These are phyloP conservation scores for Circinella minor DNA, from an alignment of 371 early-diverging fungal genomes.

Conservation along the genomic window DNA sequence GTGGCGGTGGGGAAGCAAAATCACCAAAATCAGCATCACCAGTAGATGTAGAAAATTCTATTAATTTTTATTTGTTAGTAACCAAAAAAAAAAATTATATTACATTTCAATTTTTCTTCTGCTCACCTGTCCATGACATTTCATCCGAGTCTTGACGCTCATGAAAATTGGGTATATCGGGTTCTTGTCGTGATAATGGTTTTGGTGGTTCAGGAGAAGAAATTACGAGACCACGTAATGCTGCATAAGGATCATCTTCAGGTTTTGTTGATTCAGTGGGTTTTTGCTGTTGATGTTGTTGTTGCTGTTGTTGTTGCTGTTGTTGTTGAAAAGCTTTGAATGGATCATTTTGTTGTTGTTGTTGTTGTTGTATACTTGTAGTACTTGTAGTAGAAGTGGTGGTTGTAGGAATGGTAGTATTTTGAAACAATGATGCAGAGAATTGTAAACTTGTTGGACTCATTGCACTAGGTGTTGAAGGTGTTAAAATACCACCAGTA, in stretches of 20 bases:
- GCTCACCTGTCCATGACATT: constrained; percentile 18
- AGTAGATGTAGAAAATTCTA: constrained; percentile 18
- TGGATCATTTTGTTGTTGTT: background rate
- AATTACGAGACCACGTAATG: constrained; percentile 20
- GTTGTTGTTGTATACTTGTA: background rate
- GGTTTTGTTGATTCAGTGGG: background rate
- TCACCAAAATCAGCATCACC: constrained; percentile 10
- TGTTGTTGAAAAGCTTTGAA: background rate
- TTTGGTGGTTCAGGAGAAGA: constrained; percentile 7
- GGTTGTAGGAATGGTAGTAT: background rate
- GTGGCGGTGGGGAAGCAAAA: constrained; percentile 6
- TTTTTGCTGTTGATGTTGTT: background rate
- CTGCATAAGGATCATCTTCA: constrained; percentile 29
- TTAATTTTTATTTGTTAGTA: background rate
- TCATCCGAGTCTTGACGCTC: constrained; percentile 20
- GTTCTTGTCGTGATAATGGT: background rate
- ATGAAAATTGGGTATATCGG: constrained; percentile 9
- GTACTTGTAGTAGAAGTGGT: background rate
- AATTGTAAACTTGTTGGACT: constrained; percentile 13
- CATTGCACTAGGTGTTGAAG: constrained; percentile 20
- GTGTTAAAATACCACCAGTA: constrained; percentile 38
- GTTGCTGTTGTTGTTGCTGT: background rate
- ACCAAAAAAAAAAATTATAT: background rate
- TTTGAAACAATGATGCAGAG: background rate
- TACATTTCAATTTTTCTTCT: too few species aligned